Conservation (phyloP, 805 yeast species). For the Candida glaebosa region DNA sequence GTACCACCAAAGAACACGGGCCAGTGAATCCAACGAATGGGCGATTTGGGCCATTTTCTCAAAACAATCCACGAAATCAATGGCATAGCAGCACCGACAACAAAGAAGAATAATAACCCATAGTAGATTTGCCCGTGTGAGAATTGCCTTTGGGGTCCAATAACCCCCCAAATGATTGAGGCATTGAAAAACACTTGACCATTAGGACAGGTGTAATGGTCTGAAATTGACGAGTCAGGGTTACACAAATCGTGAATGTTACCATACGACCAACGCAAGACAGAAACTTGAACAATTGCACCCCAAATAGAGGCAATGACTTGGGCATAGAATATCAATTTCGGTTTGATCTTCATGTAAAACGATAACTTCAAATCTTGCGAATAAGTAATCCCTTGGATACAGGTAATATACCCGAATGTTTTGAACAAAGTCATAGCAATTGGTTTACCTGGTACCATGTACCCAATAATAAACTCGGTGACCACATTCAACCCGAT, state of each 20-base stretch:
- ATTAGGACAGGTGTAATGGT: conserved; percentile 38
- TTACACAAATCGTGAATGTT: conserved; percentile 31
- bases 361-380: conserved; percentile 46
- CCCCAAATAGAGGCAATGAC: conserved; percentile 43
- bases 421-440: conserved; percentile 48
- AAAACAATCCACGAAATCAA: conserved; percentile 35
- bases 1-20: conserved; percentile 44
- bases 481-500: conserved; percentile 42
- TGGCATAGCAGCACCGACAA: conserved; percentile 36
- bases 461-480: conserved; percentile 41
- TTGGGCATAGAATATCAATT: conserved; percentile 41
- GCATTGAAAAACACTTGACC: conserved; percentile 42
- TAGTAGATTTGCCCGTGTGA: conserved; percentile 22
- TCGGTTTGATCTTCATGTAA: conserved; percentile 41
- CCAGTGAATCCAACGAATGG: conserved; percentile 29
- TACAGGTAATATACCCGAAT: conserved; percentile 45
- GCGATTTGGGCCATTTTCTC: conserved; percentile 40
- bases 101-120: conserved; percentile 35
- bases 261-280: conserved; percentile 41
- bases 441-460: conserved; percentile 46
- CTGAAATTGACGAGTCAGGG: conserved; percentile 17
- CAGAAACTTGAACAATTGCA: conserved; percentile 36
- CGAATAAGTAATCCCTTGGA: conserved; percentile 47
- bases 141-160: conserved; percentile 25
- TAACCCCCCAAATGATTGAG: conserved; percentile 42